A percentile compares a stretch with the other conserved stretches of the same genome.
Evolutionary conservation across 2,329 filamentous ascomycete genomes (phyloP).

Genomic region (Xylaria sp.): DNA sequence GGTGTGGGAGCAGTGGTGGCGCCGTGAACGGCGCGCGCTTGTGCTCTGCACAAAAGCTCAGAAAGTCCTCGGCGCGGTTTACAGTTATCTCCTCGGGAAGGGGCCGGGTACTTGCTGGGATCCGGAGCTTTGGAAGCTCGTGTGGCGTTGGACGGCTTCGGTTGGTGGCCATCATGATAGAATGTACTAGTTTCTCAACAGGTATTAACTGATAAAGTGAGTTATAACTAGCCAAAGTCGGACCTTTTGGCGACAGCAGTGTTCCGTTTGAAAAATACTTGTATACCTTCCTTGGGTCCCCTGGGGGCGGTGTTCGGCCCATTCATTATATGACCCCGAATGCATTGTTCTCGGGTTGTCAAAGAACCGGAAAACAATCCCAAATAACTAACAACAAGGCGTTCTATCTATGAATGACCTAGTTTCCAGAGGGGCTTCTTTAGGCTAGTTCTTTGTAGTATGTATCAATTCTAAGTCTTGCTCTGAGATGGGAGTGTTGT

Average conservation of each 20-base stretch:
- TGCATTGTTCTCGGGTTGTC: not conserved
- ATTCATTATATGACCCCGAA: not conserved
- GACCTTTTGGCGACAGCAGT: not conserved
- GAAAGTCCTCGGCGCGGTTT: conserved; percentile 7
- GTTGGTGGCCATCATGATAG: conserved; percentile 3
- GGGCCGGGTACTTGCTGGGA: not conserved
- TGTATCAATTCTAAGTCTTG: too few species aligned
- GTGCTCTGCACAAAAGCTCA: conserved; percentile 7
- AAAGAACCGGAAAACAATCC: not conserved
- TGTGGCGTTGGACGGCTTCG: conserved; percentile 12
- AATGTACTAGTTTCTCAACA: not conserved
- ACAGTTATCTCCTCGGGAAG: conserved; percentile 21
- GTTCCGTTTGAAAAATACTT: not conserved
- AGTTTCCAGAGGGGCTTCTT: not conserved
- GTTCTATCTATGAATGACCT: not conserved
- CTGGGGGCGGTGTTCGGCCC: not conserved
- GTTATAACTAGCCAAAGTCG: not conserved
- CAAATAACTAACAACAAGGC: not conserved
- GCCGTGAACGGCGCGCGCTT: conserved; percentile 9
- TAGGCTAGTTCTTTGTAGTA: too few species aligned
- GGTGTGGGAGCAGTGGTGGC: not conserved
- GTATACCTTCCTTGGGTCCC: not conserved
- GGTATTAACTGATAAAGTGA: not conserved
- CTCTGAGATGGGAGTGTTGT: too few species aligned
- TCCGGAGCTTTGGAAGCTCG: conserved; percentile 10